Conservation (phyloP, 371 early-diverging fungal genomes). For the Mortierella sp. region DNA sequence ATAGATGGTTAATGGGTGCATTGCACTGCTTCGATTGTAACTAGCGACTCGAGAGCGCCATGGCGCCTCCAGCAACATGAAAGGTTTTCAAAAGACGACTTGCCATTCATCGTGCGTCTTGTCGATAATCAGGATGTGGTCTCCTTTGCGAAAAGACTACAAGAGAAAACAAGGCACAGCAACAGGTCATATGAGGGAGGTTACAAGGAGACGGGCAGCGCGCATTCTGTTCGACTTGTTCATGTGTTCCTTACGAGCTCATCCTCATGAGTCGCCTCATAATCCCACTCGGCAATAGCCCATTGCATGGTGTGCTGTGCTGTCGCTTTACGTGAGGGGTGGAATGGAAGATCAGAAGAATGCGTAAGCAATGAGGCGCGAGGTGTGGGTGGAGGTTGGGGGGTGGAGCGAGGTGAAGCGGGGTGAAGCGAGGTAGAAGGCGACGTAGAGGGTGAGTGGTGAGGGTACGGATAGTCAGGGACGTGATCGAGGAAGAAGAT, state of each 20-base stretch:
- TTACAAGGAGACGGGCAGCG: not conserved
- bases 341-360: not conserved
- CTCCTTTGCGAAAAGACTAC: constrained; percentile 45
- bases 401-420: too few species aligned
- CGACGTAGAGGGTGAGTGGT: too few species aligned
- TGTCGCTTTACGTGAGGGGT: not conserved
- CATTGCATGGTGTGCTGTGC: constrained; percentile 28
- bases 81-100: not conserved
- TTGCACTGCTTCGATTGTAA: too few species aligned
- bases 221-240: not conserved
- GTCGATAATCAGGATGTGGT: constrained; percentile 47
- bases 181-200: not conserved
- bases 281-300: constrained; percentile 55
- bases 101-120: constrained; percentile 51
- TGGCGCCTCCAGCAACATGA: too few species aligned
- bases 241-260: constrained; percentile 38
- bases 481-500: too few species aligned
- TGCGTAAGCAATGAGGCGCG: not conserved
- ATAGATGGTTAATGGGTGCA: too few species aligned
- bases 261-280: constrained; percentile 47
- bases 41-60: too few species aligned
- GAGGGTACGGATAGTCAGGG: too few species aligned
- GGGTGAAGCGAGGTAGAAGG: too few species aligned
- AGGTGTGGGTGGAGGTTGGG: too few species aligned
- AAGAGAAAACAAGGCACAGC: not conserved